A percentile compares a stretch with the other conserved stretches of the same genome.
Evolutionary conservation across 192 early-diverging fungal species (phyloP).

Genomic region (Gonapodya sp.): DNA sequence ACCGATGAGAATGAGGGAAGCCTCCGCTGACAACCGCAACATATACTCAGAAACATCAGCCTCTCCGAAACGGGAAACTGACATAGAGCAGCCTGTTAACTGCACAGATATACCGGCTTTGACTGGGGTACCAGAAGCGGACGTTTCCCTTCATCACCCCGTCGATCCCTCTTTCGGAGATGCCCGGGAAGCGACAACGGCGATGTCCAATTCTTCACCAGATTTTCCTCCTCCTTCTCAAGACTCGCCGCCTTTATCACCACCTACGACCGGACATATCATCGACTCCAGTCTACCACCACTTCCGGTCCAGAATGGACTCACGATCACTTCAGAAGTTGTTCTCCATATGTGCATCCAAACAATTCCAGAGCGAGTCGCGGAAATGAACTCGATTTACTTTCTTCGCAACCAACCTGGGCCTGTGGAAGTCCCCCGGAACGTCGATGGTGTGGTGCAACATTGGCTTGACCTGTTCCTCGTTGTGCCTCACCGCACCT

Average conservation of each 20-base stretch:
- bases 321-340: conserved; percentile 2
- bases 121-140: no score
- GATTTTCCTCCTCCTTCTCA: not conserved
- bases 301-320: not conserved
- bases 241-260: not conserved
- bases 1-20: no score
- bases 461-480: not conserved
- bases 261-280: not conserved
- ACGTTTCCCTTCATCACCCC: not conserved
- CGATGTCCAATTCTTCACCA: no score
- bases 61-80: no score
- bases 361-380: conserved; percentile 35
- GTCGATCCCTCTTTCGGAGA: not conserved
- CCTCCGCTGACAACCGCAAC: no score
- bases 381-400: conserved; percentile 44
- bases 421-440: conserved; percentile 26
- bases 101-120: no score
- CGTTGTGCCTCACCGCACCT: not conserved
- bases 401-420: conserved; percentile 38
- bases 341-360: conserved; percentile 33
- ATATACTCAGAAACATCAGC: no score
- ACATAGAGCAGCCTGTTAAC: no score
- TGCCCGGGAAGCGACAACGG: not conserved
- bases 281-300: not conserved
- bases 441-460: conserved; percentile 23